These are phyloP conservation scores for Phlegmacium glaucopus DNA, from an alignment of 768 basidiomycete genomes.

Conservation along the genomic window DNA sequence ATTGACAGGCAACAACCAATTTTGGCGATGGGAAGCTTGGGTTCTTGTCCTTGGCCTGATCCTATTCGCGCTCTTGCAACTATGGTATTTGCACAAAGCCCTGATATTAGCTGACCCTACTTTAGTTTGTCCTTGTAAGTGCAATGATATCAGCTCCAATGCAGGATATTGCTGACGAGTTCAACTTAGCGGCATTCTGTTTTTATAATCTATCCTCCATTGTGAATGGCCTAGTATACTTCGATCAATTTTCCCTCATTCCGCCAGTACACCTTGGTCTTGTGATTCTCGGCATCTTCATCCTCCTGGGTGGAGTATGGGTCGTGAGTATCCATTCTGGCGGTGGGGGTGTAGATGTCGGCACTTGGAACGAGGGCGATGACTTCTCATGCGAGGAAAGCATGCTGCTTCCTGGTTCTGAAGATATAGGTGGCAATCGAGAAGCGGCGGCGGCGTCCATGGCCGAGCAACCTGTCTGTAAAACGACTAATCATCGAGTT, in stretches of 20 bases:
- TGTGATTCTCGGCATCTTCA: conserved; percentile 70
- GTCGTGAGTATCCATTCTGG: conserved; percentile 77
- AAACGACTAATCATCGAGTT: neutral
- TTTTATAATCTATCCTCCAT: conserved; percentile 94
- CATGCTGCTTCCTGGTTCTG: conserved; percentile 17
- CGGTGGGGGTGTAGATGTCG: conserved; percentile 46
- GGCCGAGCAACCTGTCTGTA: conserved; percentile 2
- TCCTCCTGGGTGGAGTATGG: conserved; percentile 88
- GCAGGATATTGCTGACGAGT: conserved; percentile 14
- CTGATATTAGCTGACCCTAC: conserved; percentile 82
- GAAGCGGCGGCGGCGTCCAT: conserved; percentile 2
- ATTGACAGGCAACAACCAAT: conserved; percentile 72
- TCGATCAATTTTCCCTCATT: conserved; percentile 77
- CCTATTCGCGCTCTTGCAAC: conserved; percentile 73
- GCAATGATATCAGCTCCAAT: neutral
- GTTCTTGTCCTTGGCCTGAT: conserved; percentile 68
- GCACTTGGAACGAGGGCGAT: conserved; percentile 41
- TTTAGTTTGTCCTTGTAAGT: conserved; percentile 80
- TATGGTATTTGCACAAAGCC: conserved; percentile 82
- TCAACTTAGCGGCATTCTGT: conserved; percentile 74
- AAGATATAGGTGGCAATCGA: conserved; percentile 10
- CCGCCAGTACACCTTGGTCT: conserved; percentile 65
- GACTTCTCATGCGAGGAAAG: conserved; percentile 29
- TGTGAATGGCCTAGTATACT: conserved; percentile 86
- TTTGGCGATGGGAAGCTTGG: conserved; percentile 85